Base-by-base conservation (phyloP, 2,329 filamentous ascomycete genomes). In the Pseudogymnoascus sp. region DNA sequence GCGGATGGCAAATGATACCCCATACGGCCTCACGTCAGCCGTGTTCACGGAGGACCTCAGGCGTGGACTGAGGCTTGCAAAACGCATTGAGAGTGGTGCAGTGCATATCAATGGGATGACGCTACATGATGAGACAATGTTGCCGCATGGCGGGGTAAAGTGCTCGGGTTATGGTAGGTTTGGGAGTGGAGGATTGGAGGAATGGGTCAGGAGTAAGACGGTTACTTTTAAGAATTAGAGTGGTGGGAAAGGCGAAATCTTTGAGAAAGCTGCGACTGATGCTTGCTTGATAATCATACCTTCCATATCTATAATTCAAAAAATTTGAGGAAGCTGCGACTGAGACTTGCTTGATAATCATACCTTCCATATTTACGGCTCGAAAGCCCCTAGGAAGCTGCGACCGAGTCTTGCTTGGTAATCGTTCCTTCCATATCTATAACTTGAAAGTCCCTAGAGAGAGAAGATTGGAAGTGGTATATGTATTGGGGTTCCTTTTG, bases 1-100 rank as follows among this genome's bases (percentile, higher is more conserved):
- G 21, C 76, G 79, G 33, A 77, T 93, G 16, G 89, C 90, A 12
- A 95, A 95, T 70, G 89, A 93, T 69, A 91, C 88, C 1, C 88
- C 91, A 60, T 94, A 92, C 71, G 91, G 91, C 3, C 80, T 95
- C 11, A 79, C 80, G 2, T 82, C 85, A 3, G 82, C 89, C 0
- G 82, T 95, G 1, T 95, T 91, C 73, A 92, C 90, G 0, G 77
- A 82, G 67, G 85, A 91, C 71, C 75, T 93, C 62, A 75, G 79
- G 61, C 76, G 79, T 44, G 87, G 80, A 0, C 71, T 89, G 65
- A 77, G 81, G 5, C 73, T 89, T 18, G 85, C 86, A 3, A 80
- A 77, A 66, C 77, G 79, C 65, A 83, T 89, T 64, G 85, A 93
- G 72, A 81, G 82, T 25, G 91, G 85, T 5, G 83, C 84, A 2